Conservation (phyloP, 1,284 basidiomycete genomes). For the Vanrija humicola region DNA sequence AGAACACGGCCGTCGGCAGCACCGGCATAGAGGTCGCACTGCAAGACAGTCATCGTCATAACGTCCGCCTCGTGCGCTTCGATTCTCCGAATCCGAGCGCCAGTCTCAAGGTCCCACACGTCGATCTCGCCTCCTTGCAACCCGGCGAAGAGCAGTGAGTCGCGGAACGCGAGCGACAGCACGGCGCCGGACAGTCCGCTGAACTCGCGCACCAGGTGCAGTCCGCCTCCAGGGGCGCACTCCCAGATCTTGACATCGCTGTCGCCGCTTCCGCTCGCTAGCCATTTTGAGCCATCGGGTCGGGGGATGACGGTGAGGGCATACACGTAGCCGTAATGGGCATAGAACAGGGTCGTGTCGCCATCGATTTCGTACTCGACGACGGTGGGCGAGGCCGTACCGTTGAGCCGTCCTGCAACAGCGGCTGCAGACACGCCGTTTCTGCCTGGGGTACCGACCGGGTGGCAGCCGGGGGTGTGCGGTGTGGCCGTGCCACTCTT, state of each 20-base stretch:
- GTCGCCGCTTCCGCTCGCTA: slow-evolving; percentile 83
- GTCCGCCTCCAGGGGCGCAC: slow-evolving; percentile 51
- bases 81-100: slow-evolving; percentile 76
- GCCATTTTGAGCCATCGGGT: slow-evolving; percentile 53
- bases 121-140: slow-evolving; percentile 91
- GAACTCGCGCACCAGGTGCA: slow-evolving; percentile 29
- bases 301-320: slow-evolving; percentile 62
- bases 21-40: slow-evolving; percentile 74
- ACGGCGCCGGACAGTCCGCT: slow-evolving; percentile 53
- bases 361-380: slow-evolving; percentile 56
- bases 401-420: slow-evolving; percentile 1
- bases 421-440: slow-evolving; percentile 19
- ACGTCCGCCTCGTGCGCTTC: slow-evolving; percentile 83
- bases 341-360: slow-evolving; percentile 71
- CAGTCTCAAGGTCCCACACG: slow-evolving; percentile 86
- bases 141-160: slow-evolving; percentile 82
- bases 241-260: slow-evolving; percentile 87
- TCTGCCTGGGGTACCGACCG: not conserved
- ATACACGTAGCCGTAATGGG: slow-evolving; percentile 93
- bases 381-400: slow-evolving; percentile 14
- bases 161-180: slow-evolving; percentile 69
- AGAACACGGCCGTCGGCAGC: slow-evolving; percentile 77
- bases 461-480: slow-evolving; percentile 12
- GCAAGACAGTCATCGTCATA: slow-evolving; percentile 68
- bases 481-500: slow-evolving; percentile 29